phyloP scores from a whole-genome alignment of 495 filamentous ascomycete species.

The Penicillium herquei region DNA sequence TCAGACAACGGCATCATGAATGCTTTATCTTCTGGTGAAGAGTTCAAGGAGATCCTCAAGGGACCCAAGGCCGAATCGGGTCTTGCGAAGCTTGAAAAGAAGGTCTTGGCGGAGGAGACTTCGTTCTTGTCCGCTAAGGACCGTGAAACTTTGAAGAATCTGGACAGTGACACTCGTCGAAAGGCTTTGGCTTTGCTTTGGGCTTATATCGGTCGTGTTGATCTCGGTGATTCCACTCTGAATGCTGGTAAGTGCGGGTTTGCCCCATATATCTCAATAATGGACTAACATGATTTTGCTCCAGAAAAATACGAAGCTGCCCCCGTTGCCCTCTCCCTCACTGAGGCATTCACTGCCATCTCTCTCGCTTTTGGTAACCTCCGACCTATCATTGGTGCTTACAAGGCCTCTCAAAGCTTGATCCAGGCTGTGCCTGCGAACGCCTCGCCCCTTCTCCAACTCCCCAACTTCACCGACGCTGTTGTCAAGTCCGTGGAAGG shows the following conservation, averaged over 20 bases:
- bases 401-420: slow-evolving; percentile 74
- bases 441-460: slow-evolving; percentile 84
- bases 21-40: slow-evolving; percentile 77
- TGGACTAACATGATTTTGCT: background rate
- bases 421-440: slow-evolving; percentile 85
- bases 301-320: slow-evolving; percentile 72
- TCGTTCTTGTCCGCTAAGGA: slow-evolving; percentile 50
- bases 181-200: slow-evolving; percentile 89
- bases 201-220: slow-evolving; percentile 89
- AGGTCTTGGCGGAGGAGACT: slow-evolving; percentile 60
- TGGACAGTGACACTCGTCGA: slow-evolving; percentile 69
- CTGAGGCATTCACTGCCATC: slow-evolving; percentile 83
- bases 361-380: slow-evolving; percentile 84
- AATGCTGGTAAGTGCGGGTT: slow-evolving; percentile 43
- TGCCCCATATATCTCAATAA: background rate
- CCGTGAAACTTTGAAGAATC: slow-evolving; percentile 65
- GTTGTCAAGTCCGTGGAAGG: slow-evolving; percentile 76
- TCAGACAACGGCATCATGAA: slow-evolving; percentile 75
- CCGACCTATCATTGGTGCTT: slow-evolving; percentile 77
- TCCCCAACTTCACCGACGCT: slow-evolving; percentile 79
- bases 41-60: slow-evolving; percentile 70
- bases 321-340: slow-evolving; percentile 79
- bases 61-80: slow-evolving; percentile 73
- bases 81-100: slow-evolving; percentile 76
- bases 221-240: slow-evolving; percentile 67